Percentiles rank a stretch among this genome's conserved stretches.
Evolutionary conservation across 2,329 filamentous ascomycete species (phyloP).

Genomic region (Xylariomycetidae sp.): DNA sequence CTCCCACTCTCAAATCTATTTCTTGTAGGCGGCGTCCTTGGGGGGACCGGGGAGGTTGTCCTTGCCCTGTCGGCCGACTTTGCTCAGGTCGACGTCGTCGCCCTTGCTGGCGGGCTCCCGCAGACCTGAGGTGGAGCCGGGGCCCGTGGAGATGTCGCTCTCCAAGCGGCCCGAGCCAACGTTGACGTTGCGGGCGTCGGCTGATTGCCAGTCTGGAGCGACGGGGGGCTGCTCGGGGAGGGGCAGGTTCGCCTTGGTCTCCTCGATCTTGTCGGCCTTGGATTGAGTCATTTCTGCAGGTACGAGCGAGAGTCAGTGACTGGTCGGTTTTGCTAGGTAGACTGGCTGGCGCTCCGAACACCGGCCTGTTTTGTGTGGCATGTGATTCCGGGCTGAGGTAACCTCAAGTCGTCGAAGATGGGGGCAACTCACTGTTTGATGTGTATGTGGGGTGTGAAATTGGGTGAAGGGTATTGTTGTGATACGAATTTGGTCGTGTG

Average conservation of each 20-base stretch:
- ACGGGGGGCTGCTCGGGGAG: constrained; percentile 72
- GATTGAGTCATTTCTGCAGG: constrained; percentile 44
- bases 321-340: background rate
- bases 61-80: constrained; percentile 59
- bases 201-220: constrained; percentile 75
- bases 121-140: constrained; percentile 46
- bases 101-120: constrained; percentile 56
- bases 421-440: no score
- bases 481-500: no score
- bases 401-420: no score
- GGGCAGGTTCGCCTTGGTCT: constrained; percentile 68
- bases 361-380: no score
- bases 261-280: constrained; percentile 62
- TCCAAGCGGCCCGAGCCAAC: constrained; percentile 59
- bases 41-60: constrained; percentile 53
- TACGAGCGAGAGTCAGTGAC: no score
- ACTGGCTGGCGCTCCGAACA: no score
- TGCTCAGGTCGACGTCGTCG: constrained; percentile 50
- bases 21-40: constrained; percentile 48
- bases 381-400: no score
- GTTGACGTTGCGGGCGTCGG: constrained; percentile 64
- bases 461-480: no score
- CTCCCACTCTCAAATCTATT: no score
- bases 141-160: constrained; percentile 48
- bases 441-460: no score